Conservation (phyloP, 2,329 filamentous ascomycete species). For the Teratosphaeria gauchensis region DNA sequence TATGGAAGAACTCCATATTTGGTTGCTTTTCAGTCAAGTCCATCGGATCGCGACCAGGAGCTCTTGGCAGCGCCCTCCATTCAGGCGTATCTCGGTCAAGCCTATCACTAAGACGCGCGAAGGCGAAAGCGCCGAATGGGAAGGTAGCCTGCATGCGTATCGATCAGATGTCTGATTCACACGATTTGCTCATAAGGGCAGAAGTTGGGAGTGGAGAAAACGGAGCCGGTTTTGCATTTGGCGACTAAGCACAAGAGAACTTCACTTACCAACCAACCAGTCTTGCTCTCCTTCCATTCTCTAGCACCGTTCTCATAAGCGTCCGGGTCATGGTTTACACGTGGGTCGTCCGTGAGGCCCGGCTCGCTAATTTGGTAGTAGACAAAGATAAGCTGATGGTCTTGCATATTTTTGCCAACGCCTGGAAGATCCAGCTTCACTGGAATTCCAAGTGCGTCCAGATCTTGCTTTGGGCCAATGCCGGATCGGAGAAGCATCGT, state of each 20-base stretch:
- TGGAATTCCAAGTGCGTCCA: slow-evolving; percentile 45
- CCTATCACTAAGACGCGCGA: slow-evolving; percentile 51
- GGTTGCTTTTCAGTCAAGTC: slow-evolving; percentile 47
- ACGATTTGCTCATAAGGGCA: too few relatives aligned
- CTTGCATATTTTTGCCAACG: slow-evolving; percentile 55
- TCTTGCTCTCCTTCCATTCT: slow-evolving; percentile 49
- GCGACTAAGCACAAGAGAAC: too few relatives aligned
- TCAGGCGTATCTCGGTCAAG: slow-evolving; percentile 42
- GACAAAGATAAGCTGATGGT: slow-evolving; percentile 44
- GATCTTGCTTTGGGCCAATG: slow-evolving; percentile 46
- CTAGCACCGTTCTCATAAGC: slow-evolving; percentile 42
- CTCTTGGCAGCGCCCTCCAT: slow-evolving; percentile 42
- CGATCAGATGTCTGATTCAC: too few relatives aligned
- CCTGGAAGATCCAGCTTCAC: slow-evolving; percentile 48
- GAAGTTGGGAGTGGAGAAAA: too few relatives aligned
- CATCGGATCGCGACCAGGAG: slow-evolving; percentile 52
- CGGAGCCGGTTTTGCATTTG: too few relatives aligned
- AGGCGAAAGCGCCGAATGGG: slow-evolving; percentile 55
- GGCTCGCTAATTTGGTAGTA: slow-evolving; percentile 50
- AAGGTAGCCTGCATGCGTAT: slow-evolving; percentile 37
- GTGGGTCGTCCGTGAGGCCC: slow-evolving; percentile 46
- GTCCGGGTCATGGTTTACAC: slow-evolving; percentile 45
- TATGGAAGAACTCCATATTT: slow-evolving; percentile 54
- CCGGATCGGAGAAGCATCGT: slow-evolving; percentile 54
- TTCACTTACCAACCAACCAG: slow-evolving; percentile 37